Evolutionary conservation across 306 rosid genomes (phyloP).

Genomic region (Vigna nakashimae): DNA sequence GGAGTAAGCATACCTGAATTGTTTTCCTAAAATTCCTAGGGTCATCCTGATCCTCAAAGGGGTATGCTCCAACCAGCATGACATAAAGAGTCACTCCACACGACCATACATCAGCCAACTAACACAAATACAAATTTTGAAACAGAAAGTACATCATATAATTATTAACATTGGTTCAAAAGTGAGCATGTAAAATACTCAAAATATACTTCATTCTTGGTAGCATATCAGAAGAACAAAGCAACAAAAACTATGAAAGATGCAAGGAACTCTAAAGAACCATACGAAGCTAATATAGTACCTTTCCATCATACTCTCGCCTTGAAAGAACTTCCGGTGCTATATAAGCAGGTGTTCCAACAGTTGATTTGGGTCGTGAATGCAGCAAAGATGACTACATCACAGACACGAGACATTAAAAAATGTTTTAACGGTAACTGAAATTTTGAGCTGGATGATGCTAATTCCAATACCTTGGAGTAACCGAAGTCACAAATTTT

Average conservation of each 20-base stretch:
- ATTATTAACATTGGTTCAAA: constrained; percentile 8
- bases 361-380: constrained; percentile 73
- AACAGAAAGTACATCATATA: constrained; percentile 30
- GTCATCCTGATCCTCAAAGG: constrained; percentile 80
- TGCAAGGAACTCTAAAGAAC: constrained; percentile 15
- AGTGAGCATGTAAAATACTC: constrained; percentile 11
- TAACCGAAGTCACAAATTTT: constrained; percentile 78
- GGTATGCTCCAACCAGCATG: constrained; percentile 83
- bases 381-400: constrained; percentile 71
- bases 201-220: background rate
- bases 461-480: constrained; percentile 56
- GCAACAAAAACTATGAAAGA: constrained; percentile 21
- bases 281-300: constrained; percentile 29
- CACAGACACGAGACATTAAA: constrained; percentile 23
- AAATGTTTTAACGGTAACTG: background rate
- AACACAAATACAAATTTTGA: constrained; percentile 32
- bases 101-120: constrained; percentile 84
- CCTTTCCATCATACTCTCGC: constrained; percentile 73
- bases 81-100: constrained; percentile 84
- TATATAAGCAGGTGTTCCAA: constrained; percentile 75
- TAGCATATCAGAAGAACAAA: constrained; percentile 4
- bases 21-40: constrained; percentile 78
- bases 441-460: constrained; percentile 26
- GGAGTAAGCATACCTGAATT: constrained; percentile 59
- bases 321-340: constrained; percentile 78